A percentile compares a stretch with the other conserved stretches of the same genome.
These are phyloP conservation scores for Tylopilus cervinicoccineus DNA, from an alignment of 768 basidiomycete species.

Conservation along the genomic window DNA sequence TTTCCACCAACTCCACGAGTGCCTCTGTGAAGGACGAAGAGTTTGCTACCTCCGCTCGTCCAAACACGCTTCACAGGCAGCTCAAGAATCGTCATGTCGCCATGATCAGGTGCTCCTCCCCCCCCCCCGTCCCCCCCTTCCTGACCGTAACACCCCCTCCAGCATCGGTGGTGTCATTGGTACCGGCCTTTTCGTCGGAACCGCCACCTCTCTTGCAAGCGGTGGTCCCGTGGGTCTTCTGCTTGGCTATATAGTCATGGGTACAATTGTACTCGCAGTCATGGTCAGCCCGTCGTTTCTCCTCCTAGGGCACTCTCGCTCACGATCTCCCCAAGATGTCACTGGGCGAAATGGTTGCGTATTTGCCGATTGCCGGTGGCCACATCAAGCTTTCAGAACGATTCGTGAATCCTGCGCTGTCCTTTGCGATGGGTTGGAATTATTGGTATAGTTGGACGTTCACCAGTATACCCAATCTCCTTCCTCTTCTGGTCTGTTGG, in stretches of 20 bases:
- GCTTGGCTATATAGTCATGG: conserved; percentile 65
- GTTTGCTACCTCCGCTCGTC: not conserved
- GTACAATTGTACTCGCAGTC: conserved; percentile 64
- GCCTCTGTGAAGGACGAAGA: conserved; percentile 24
- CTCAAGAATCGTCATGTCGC: conserved; percentile 77
- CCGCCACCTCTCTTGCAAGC: conserved; percentile 42
- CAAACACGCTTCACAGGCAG: conserved; percentile 45
- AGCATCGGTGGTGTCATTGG: conserved; percentile 60
- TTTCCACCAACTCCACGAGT: conserved; percentile 8
- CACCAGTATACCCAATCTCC: conserved; percentile 10
- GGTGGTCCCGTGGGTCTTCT: conserved; percentile 75
- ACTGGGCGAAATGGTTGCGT: conserved; percentile 60
- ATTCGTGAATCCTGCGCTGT: conserved; percentile 74
- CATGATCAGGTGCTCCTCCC: conserved; percentile 60
- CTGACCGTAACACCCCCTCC: conserved; percentile 2
- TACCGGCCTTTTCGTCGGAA: conserved; percentile 69
- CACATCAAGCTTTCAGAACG: conserved; percentile 81
- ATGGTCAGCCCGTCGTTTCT: conserved; percentile 46
- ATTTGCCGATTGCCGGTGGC: conserved; percentile 73
- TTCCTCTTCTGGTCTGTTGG: not conserved
- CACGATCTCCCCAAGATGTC: conserved; percentile 42
- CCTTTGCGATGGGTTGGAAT: conserved; percentile 53
- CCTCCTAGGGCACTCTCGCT: not conserved
- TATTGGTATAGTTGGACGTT: conserved; percentile 42
- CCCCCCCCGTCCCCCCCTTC: not conserved